Base-by-base conservation (phyloP, 2,329 filamentous ascomycete species). In the Penicillium freii region DNA sequence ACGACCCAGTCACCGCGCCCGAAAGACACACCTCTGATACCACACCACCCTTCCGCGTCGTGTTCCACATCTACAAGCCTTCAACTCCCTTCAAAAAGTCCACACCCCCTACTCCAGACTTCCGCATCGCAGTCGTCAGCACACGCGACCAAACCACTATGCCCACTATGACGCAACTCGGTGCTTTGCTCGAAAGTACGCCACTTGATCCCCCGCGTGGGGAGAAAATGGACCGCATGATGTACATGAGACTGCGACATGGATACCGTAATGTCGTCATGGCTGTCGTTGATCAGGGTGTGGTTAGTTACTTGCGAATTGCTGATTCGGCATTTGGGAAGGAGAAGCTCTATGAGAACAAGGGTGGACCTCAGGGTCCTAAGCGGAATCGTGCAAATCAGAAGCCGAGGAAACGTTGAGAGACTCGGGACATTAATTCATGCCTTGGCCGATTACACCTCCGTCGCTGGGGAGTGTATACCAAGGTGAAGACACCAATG, bases 211-310 rank as follows among this genome's bases (percentile, higher is more conserved):
- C 87, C 1, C 88, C 81, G 58, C 70, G 71, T 45, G 62, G 80
- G 58, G 45, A 80, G 74, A 71, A 84, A 69, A 67, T 79, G 71
- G 70, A 75, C 13, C 75, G 76, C 8, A 75, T 82, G 62, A 75
- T 92, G 62, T 94, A 95, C 70, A 84, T 87, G 68, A 86, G 90
- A 58, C 77, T 97, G 62, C 93, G 92, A 74, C 87, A 96, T 68
- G 94, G 92, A 1, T 87, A 88, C 72, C 84, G 91, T 62, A 94
- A 91, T 73, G 89, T 94, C 33, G 80, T 97, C 34, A 73, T 99
- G 25, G 94, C 92, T 0, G 84, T 97, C 2, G 92, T 97, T 34
- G 94, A 97, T 71, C 84, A 91, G 61, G 94, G 94, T 0, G 82
- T 97, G 23, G 88, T 92, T 45, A 97, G 93, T 72, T 97, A 93